Conservation (phyloP, 2,329 filamentous ascomycete genomes). For the Aureobasidium lini region DNA sequence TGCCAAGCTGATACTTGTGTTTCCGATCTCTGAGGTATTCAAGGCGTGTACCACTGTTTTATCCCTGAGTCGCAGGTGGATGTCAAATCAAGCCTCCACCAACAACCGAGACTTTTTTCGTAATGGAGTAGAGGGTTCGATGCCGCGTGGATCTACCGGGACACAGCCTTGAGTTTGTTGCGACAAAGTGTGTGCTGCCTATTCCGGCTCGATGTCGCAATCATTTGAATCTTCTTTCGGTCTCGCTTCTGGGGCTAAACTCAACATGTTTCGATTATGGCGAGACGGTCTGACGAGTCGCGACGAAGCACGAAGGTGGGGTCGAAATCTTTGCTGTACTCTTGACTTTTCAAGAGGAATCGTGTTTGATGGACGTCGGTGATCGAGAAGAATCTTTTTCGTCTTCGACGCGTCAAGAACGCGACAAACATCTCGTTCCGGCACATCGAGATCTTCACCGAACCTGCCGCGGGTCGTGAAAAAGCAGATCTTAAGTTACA, state of each 20-base stretch:
- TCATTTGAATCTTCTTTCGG: not conserved
- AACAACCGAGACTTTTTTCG: not conserved
- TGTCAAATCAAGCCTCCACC: not conserved
- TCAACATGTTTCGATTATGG: not conserved
- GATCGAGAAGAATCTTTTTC: not conserved
- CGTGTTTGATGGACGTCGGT: too few relatives aligned
- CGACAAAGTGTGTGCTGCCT: not conserved
- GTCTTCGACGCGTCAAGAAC: not conserved
- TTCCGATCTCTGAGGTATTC: not conserved
- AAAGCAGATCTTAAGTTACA: not conserved
- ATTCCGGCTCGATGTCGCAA: constrained; percentile 2
- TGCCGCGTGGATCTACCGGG: not conserved
- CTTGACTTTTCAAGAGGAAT: too few relatives aligned
- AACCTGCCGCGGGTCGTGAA: not conserved
- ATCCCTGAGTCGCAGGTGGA: not conserved
- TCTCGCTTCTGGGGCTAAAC: not conserved
- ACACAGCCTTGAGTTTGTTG: constrained; percentile 3
- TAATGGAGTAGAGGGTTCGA: not conserved
- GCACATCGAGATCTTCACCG: not conserved
- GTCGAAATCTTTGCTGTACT: too few relatives aligned
- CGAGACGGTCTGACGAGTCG: too few relatives aligned
- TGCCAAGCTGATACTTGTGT: not conserved
- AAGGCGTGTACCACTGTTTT: not conserved
- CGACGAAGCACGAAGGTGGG: too few relatives aligned
- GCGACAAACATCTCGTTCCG: not conserved